phyloP scores from a whole-genome alignment of 192 early-diverging fungal species.

The Backusella circina region DNA sequence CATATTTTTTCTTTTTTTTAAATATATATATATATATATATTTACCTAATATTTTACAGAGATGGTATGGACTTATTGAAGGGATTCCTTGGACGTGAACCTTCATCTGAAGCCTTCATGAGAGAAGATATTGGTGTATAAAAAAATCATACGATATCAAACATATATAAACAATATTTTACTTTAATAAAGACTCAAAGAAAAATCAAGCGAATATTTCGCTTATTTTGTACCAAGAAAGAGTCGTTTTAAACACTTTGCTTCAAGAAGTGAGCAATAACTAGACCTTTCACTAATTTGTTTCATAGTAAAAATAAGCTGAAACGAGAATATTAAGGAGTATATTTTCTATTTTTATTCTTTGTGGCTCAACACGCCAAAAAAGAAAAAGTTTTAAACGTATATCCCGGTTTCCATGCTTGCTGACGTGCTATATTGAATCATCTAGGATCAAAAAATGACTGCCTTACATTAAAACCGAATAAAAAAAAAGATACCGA shows the following conservation, averaged over 20 bases:
- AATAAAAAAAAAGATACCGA: background rate
- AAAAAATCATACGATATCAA: background rate
- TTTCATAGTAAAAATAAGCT: background rate
- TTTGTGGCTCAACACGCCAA: too few relatives aligned
- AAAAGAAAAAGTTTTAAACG: too few relatives aligned
- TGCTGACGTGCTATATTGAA: background rate
- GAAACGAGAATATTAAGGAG: background rate
- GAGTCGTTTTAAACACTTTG: too few relatives aligned
- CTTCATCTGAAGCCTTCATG: constrained; percentile 76
- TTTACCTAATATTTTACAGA: constrained; percentile 13
- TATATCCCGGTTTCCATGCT: too few relatives aligned
- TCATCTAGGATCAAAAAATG: background rate
- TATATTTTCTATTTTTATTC: background rate
- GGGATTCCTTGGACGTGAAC: constrained; percentile 79
- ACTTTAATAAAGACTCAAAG: background rate
- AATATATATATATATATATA: too few relatives aligned
- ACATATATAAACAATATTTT: background rate
- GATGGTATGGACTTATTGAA: constrained; percentile 71
- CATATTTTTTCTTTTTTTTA: too few relatives aligned
- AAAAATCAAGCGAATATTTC: background rate
- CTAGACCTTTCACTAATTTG: too few relatives aligned
- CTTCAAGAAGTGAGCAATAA: too few relatives aligned
- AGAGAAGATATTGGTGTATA: constrained; percentile 58
- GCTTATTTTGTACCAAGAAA: background rate
- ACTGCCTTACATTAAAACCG: too few relatives aligned